These are phyloP conservation scores for Trypanosomatidae sp. DNA, from an alignment of 208 protist genomes.

Conservation along the genomic window DNA sequence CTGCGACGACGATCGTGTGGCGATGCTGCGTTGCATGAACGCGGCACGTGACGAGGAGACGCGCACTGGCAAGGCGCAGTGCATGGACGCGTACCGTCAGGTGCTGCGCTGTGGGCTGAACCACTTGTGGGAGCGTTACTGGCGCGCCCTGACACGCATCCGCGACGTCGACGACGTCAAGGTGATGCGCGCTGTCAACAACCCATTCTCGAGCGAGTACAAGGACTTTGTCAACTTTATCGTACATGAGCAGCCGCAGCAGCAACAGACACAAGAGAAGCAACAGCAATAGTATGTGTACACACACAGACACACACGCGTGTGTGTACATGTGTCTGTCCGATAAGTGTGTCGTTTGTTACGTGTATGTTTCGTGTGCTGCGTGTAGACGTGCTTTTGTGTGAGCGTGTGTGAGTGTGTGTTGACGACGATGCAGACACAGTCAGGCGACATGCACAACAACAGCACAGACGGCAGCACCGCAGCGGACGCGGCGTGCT, in stretches of 20 bases:
- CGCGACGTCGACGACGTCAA: constrained; percentile 63
- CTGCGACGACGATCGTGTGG: constrained; percentile 17
- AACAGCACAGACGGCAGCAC: neutral
- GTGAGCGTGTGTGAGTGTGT: neutral
- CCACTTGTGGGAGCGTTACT: constrained; percentile 75
- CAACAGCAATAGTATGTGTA: neutral
- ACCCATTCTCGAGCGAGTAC: neutral
- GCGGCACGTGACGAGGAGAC: constrained; percentile 29
- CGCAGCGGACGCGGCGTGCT: too few species aligned
- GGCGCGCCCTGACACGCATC: constrained; percentile 56
- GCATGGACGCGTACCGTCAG: constrained; percentile 24
- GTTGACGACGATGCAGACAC: neutral
- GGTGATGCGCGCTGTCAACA: constrained; percentile 1
- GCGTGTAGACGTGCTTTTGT: too few species aligned
- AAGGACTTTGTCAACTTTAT: neutral
- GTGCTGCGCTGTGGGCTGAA: constrained; percentile 76
- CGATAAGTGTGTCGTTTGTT: too few species aligned
- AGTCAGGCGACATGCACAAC: neutral
- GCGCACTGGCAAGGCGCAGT: constrained; percentile 40
- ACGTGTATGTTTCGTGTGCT: too few species aligned
- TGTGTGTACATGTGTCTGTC: too few species aligned
- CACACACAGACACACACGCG: neutral
- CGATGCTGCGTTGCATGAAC: constrained; percentile 41
- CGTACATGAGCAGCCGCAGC: neutral
- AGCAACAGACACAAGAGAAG: neutral